Base-by-base conservation (phyloP, 139 green algal genomes). In the Haematococcus lacustris region DNA sequence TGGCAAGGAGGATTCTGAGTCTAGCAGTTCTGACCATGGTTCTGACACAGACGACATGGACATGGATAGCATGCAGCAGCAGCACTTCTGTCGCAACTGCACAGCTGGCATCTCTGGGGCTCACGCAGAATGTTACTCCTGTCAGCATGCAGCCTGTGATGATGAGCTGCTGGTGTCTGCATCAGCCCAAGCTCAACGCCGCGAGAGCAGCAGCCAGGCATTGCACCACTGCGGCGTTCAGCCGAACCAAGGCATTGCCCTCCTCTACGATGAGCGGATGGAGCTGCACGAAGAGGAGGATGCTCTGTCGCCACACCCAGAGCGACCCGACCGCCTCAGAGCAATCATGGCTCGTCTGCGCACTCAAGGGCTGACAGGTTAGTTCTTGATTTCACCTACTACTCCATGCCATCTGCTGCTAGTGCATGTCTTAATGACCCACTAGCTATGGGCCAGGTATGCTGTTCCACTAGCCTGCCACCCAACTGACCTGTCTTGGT, bases 241-340 rank as follows among this genome's bases (percentile, higher is more conserved):
- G 37, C 21, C 32, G 26, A 17, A 17, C 9, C 9, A 53, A 53
- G 9, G 43, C 0, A 71, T 77, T 4, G 73, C 74, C 0, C 69
- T 91, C 37, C 41, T 70, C 3, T 91, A 63, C 51, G 86, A 91
- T 63, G 83, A 89, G 68, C 73, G 83, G 38, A 89, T 82, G 76
- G 57, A 62, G 73, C 76, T 80, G 70, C 70, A 78, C 61, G 73
- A 83, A 40, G 73, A 82, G 47, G 47, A 80, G 38, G 73, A 59
- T 9, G 37, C 66, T 37, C 38, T 74, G 73, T 47, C 47, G 1
- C 76, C 76, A 1, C 75, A 86, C 66, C 83, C 82, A 30, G 83
- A 88, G 73, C 75, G 89, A 0, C 86, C 89, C 34, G 89, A 94
- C 79, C 79, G 89, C 6, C 62, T 94, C 38, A 78, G 74, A 3